A percentile compares a stretch with the other conserved stretches of the same genome.
phyloP scores from a whole-genome alignment of 2,329 filamentous ascomycete species.

The Ophiostoma pallidulum region DNA sequence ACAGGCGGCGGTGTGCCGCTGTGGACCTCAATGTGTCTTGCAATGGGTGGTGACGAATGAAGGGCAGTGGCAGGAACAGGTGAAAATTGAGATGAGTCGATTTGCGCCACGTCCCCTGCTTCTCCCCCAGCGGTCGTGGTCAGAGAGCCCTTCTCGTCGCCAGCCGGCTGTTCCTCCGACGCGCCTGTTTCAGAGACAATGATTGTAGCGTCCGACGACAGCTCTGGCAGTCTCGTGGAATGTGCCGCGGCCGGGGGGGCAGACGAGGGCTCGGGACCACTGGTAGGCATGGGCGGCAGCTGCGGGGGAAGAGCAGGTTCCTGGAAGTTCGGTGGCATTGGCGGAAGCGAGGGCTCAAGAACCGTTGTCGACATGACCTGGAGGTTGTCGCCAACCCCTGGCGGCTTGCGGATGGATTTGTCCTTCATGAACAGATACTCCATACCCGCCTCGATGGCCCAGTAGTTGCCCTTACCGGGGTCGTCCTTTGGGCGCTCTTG shows the following conservation, averaged over 20 bases:
- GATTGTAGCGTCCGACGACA: conserved; percentile 71
- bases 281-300: conserved; percentile 25
- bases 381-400: conserved; percentile 46
- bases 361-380: conserved; percentile 45
- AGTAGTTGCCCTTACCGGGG: conserved; percentile 95
- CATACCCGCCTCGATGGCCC: conserved; percentile 84
- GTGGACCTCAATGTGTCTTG: conserved; percentile 46
- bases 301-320: conserved; percentile 43
- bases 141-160: conserved; percentile 5
- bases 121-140: neutral
- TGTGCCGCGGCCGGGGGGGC: conserved; percentile 7
- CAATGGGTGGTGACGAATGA: conserved; percentile 83
- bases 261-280: conserved; percentile 13
- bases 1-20: conserved; percentile 70
- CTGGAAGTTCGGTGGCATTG: conserved; percentile 25
- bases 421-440: conserved; percentile 86
- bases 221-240: conserved; percentile 35
- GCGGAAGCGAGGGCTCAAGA: conserved; percentile 41
- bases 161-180: conserved; percentile 3
- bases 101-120: conserved; percentile 19
- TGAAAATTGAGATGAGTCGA: conserved; percentile 54
- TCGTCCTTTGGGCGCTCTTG: conserved; percentile 94
- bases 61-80: conserved; percentile 60
- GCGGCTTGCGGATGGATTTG: conserved; percentile 57
- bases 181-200: conserved; percentile 51